Base-by-base conservation (phyloP, 1,284 basidiomycete species). In the Tilletia horrida region DNA sequence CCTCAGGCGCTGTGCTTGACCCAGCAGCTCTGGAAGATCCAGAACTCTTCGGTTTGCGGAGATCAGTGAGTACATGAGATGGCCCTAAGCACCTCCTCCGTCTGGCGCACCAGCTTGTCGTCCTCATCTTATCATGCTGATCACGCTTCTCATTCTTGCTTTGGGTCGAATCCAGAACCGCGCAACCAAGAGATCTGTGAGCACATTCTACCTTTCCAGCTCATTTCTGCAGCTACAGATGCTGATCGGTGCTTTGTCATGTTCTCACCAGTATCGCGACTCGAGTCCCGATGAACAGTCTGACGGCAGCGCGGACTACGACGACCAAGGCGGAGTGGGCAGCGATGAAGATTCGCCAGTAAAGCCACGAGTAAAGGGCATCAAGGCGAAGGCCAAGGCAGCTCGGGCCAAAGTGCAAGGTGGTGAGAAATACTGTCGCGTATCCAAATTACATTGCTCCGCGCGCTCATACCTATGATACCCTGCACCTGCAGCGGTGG, bases 31-130 rank as follows among this genome's bases (percentile, higher is more conserved):
- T 48, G 16, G 16, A 18, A 48, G 75, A 81, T 66, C 79, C 76
- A 27, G 79, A 76, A 66, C 76, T 83, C 23, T 83, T 82, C 69
- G 83, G 82, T 11, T 73, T 83, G 1, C 67, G 83, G 63, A 66
- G 82, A 69, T 83, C 83, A 64, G 82, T 83, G 65, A 71, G 83
- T 74, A 70, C 35, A 40, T 4, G 11, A 6, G 35, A 40, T 4
- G 35, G 6, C 35, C 35, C 35, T 11, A 40, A 6, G 35, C 11
- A 6, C 4, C 35, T 11, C 35, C 35, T 40, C 11, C 35, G 35
- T 40, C 35, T 40, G 35, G 35, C 35, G 35, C 6, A 40, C 35
- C 4, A 6, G 4, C 35, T 6, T 40, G 35, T 11, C 6, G 35
- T 4, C 35, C 11, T 40, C 35, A 40, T 40, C 11, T 40, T 11